Conservation (phyloP, 208 protist species). For the Trypanosoma melophagium region DNA sequence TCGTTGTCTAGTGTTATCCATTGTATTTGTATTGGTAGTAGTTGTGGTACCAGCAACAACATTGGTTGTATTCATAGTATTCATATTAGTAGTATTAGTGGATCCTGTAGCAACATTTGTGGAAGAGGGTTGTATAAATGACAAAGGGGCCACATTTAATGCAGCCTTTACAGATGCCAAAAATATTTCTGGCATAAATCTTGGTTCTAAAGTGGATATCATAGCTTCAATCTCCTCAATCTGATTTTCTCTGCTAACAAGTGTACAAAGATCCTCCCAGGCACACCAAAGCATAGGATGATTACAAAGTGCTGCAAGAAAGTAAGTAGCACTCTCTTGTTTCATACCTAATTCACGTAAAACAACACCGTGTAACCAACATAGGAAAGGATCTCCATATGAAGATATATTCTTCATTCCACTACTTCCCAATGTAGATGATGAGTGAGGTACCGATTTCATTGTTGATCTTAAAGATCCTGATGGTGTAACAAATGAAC, state of each 20-base stretch:
- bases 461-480: neutral
- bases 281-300: constrained; percentile 82
- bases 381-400: constrained; percentile 73
- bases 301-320: constrained; percentile 50
- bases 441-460: neutral
- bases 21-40: neutral
- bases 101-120: neutral
- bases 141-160: constrained; percentile 59
- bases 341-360: constrained; percentile 72
- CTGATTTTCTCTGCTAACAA: constrained; percentile 69
- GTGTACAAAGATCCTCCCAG: constrained; percentile 73
- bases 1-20: constrained; percentile 5
- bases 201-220: constrained; percentile 26
- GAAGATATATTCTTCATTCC: neutral
- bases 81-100: too few species aligned
- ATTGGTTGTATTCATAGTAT: neutral
- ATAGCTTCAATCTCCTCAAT: constrained; percentile 61
- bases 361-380: constrained; percentile 81
- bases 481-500: constrained; percentile 9
- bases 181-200: constrained; percentile 77
- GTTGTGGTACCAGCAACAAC: neutral
- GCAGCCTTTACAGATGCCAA: constrained; percentile 53
- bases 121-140: constrained; percentile 19
- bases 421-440: constrained; percentile 8
- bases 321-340: constrained; percentile 72